Base-by-base conservation (phyloP, 2,329 filamentous ascomycete species). In the Alternaria sp. region DNA sequence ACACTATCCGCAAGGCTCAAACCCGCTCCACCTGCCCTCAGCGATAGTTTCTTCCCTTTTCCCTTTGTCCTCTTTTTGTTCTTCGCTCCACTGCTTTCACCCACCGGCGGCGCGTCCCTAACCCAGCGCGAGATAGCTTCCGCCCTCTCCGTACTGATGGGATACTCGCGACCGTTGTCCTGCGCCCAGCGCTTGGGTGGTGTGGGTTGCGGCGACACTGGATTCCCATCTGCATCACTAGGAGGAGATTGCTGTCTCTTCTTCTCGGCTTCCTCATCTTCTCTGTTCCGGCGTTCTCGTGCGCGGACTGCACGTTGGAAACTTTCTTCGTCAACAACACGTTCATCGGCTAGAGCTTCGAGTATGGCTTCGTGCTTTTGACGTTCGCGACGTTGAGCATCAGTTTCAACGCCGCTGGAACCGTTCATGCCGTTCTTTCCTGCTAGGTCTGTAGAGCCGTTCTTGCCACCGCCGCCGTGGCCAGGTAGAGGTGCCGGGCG, bases 111-210 rank as follows among this genome's bases (percentile, higher is more conserved):
- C 32, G 81, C 81, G 62, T 84, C 83, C 28, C 79, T 69, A 16
- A 94, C 85, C 92, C 92, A 95, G 43, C 86, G 80, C 0, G 88
- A 86, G 59, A 94, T 87, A 18, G 86, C 85, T 49, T 87, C 84
- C 0, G 91, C 91, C 22, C 92, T 85, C 64, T 91, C 89, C 1
- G 90, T 92, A 18, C 85, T 83, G 64, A 92, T 88, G 3, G 87
- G 87, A 74, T 91, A 91, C 65, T 92, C 90, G 69, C 87, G 87
- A 0, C 85, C 86, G 61, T 90, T 87, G 54, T 90, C 89, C 57
- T 87, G 84, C 5, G 86, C 85, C 87, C 87, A 90, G 9, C 87
- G 80, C 69, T 88, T 89, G 11, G 81, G 79, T 62, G n/a, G 71
- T 32, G 38, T 62, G 16, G 12, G 64, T 44, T 38, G 61, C 28